A percentile compares a stretch with the other conserved stretches of the same genome.
Evolutionary conservation across 1,139 yeast genomes (phyloP).

Genomic region (Torulaspora pretoriensis): DNA sequence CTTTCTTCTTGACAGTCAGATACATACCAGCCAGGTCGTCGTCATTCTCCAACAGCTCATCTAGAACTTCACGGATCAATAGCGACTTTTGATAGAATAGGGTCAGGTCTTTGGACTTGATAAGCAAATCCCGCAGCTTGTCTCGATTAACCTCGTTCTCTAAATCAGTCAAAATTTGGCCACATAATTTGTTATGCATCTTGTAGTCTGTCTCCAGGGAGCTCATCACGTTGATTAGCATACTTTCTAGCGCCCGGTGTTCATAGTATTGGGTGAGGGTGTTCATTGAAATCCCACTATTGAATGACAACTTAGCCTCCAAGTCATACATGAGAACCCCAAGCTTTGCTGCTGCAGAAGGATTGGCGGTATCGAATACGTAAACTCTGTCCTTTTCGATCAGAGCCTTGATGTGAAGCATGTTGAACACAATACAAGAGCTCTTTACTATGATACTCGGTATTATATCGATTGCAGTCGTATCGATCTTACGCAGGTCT

Average conservation of each 20-base stretch:
- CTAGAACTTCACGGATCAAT: constrained; percentile 65
- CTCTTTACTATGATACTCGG: constrained; percentile 77
- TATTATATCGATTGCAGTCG: constrained; percentile 81
- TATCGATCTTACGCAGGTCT: constrained; percentile 78
- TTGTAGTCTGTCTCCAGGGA: constrained; percentile 81
- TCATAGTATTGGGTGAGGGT: constrained; percentile 52
- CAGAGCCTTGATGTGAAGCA: constrained; percentile 82
- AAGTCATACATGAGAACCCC: constrained; percentile 84
- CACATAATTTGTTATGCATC: constrained; percentile 65
- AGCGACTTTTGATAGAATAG: constrained; percentile 64
- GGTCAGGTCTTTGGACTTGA: constrained; percentile 61
- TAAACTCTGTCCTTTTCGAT: constrained; percentile 76
- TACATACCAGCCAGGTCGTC: constrained; percentile 88
- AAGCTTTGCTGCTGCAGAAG: constrained; percentile 56
- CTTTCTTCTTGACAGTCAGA: constrained; percentile 43
- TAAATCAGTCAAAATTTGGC: constrained; percentile 55
- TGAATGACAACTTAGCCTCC: constrained; percentile 64
- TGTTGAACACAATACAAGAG: constrained; percentile 71
- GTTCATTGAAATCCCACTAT: constrained; percentile 16
- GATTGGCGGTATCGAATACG: constrained; percentile 68
- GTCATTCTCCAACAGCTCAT: constrained; percentile 75
- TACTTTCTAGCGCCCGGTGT: constrained; percentile 83
- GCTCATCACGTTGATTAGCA: constrained; percentile 78
- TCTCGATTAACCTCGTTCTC: constrained; percentile 69
- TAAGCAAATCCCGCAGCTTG: constrained; percentile 59